phyloP scores from a whole-genome alignment of 73 alveolate genomes.

The Tetrahymena thermophila region DNA sequence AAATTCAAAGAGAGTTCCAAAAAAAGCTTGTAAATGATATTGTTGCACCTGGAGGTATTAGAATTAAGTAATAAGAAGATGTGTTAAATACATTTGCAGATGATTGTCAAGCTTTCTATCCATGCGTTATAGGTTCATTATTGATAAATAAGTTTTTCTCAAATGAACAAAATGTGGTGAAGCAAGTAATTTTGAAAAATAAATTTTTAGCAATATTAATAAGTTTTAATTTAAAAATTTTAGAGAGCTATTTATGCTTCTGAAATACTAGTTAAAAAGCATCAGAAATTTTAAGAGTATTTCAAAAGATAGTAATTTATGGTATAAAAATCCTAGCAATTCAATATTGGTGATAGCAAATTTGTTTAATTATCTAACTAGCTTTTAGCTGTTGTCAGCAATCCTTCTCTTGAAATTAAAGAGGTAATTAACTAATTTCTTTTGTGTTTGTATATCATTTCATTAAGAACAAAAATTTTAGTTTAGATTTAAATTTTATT shows the following conservation, averaged over 20 bases:
- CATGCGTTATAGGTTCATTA: neutral
- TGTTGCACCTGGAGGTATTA: neutral
- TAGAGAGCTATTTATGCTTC: neutral
- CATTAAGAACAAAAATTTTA: neutral
- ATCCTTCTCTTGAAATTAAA: neutral
- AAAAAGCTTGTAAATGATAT: neutral
- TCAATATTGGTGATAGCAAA: neutral
- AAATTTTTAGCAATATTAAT: neutral
- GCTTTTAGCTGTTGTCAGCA: neutral
- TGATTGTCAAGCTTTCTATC: neutral
- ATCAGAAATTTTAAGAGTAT: neutral
- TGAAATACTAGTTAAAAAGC: neutral
- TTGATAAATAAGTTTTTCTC: neutral
- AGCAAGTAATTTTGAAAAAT: neutral
- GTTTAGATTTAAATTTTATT: no score
- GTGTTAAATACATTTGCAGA: neutral
- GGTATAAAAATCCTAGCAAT: neutral
- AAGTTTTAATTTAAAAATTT: neutral
- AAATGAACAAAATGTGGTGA: neutral
- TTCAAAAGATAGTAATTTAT: neutral
- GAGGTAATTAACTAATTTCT: neutral
- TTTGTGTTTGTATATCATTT: no score
- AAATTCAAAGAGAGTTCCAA: neutral
- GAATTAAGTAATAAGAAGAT: neutral
- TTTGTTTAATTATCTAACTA: neutral